These are phyloP conservation scores for Pichia insulana DNA, from an alignment of 805 yeast genomes.

Conservation along the genomic window DNA sequence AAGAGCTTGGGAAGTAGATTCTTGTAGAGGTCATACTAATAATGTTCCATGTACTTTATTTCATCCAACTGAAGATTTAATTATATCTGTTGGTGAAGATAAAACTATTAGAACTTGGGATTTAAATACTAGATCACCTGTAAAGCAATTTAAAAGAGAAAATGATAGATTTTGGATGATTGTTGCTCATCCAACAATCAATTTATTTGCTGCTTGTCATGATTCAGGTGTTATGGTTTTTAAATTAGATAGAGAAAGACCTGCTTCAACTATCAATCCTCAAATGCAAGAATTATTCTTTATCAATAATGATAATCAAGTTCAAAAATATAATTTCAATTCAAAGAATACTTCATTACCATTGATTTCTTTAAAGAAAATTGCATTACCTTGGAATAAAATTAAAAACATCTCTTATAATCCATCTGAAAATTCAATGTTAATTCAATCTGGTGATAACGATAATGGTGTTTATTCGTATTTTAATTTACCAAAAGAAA, in stretches of 20 bases:
- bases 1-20: slow-evolving; percentile 98
- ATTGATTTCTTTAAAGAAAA: slow-evolving; percentile 70
- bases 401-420: slow-evolving; percentile 81
- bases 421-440: slow-evolving; percentile 81
- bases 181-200: slow-evolving; percentile 81
- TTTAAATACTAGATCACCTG: slow-evolving; percentile 83
- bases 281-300: slow-evolving; percentile 61
- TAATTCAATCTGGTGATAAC: slow-evolving; percentile 72
- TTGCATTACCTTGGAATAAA: slow-evolving; percentile 81
- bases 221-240: slow-evolving; percentile 97
- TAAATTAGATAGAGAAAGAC: slow-evolving; percentile 95
- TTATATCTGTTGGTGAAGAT: slow-evolving; percentile 91
- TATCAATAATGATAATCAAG: slow-evolving; percentile 77
- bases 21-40: slow-evolving; percentile 96
- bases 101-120: slow-evolving; percentile 97
- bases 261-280: slow-evolving; percentile 50
- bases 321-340: slow-evolving; percentile 67
- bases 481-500: slow-evolving; percentile 72
- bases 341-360: slow-evolving; percentile 63
- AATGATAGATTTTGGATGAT: slow-evolving; percentile 92
- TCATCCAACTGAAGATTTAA: slow-evolving; percentile 89
- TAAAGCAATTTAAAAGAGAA: slow-evolving; percentile 89
- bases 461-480: slow-evolving; percentile 64
- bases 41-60: slow-evolving; percentile 83
- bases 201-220: slow-evolving; percentile 92